Base-by-base conservation (phyloP, 169 alveolate species). In the Eimeria necatrix region DNA sequence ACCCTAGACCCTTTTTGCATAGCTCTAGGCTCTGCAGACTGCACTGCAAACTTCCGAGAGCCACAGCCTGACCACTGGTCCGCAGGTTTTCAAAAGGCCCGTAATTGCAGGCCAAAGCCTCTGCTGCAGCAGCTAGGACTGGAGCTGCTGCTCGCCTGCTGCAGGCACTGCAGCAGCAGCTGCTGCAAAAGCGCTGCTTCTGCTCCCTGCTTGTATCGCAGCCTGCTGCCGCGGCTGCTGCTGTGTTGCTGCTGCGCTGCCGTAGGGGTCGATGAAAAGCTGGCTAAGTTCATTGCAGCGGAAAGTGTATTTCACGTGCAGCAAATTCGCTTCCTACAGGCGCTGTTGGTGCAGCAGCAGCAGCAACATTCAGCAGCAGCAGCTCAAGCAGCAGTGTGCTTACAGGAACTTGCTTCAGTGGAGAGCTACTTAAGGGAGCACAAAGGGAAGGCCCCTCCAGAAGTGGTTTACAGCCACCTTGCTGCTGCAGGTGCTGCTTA, bases 291-390 rank as follows among this genome's bases (percentile, higher is more conserved):
- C 14, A 26, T 71, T 7, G 83, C 83, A 71, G 3, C 53, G 18
- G 53, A 71, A 24, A 71, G 83, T 71, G 83, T 71, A 5, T 71
- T 71, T 71, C 53, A 24, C 2, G 83, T 71, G 9, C 83, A 71
- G 83, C 83, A 71, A 48, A 71, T 71, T 14, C 83, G 83, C 51
- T 71, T 71, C 5, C 51, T 71, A 48, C 83, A 8, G 83, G 83
- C 83, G 83, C 51, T 71, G 83, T 48, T 71, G 83, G 83, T 71
- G 83, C 83, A 71, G 83, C 83, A 71, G 49, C 83, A 71, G 83
- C 83, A 71, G 83, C 83, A 41, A n/a, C 83, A 71, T 41, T 26
- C 20, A 8, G 48, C 83, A 71, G 83, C 83, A 71, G 83, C 68
- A 56, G 68, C 68, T 14, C 22, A 10, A 56, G 68, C 68, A 56